phyloP scores from a whole-genome alignment of 2,329 filamentous ascomycete species.

The Onygenales sp. region DNA sequence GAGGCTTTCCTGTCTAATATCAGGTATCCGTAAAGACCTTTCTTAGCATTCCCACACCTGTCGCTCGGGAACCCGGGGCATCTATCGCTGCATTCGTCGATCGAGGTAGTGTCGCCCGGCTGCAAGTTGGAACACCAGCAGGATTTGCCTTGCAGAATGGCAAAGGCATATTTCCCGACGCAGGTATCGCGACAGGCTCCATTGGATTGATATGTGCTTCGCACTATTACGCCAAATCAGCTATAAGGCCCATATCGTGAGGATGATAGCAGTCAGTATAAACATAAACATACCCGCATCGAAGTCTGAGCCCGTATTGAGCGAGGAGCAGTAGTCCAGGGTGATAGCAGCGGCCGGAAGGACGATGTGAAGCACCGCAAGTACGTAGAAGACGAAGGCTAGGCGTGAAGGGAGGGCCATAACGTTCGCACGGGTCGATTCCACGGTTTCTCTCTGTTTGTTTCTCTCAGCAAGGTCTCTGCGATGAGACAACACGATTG shows the following conservation, averaged over 20 bases:
- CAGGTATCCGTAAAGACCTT: conserved; percentile 33
- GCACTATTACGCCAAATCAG: conserved; percentile 21
- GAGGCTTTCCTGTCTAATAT: conserved; percentile 26
- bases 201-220: conserved; percentile 35
- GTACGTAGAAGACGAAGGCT: not conserved
- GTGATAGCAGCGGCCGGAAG: conserved; percentile 15
- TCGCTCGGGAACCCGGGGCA: conserved; percentile 41
- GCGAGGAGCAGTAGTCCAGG: conserved; percentile 33
- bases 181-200: conserved; percentile 34
- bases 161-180: conserved; percentile 34
- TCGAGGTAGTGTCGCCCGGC: conserved; percentile 27
- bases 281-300: conserved; percentile 24
- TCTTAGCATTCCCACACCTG: conserved; percentile 31
- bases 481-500: not conserved
- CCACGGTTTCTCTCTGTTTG: not conserved
- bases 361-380: conserved; percentile 20
- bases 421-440: not conserved
- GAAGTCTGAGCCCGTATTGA: conserved; percentile 35
- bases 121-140: conserved; percentile 43
- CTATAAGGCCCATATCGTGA: not conserved
- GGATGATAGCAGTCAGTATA: not conserved
- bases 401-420: not conserved
- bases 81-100: conserved; percentile 26
- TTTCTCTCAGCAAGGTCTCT: not conserved
- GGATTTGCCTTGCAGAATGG: conserved; percentile 34